Evolutionary conservation across 2,329 filamentous ascomycete genomes (phyloP).

Genomic region (Didymella keratinophila): DNA sequence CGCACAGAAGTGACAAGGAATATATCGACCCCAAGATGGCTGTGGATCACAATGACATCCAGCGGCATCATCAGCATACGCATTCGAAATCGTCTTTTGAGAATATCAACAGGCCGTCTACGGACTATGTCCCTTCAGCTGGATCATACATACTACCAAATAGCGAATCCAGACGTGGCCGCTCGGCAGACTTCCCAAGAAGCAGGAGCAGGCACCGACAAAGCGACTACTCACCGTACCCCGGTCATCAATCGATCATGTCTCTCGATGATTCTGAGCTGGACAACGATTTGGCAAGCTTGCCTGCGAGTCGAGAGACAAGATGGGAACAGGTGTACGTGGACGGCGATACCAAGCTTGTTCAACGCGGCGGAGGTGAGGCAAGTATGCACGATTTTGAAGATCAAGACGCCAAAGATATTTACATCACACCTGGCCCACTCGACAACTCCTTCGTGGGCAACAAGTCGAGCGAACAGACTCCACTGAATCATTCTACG

Average conservation of each 20-base stretch:
- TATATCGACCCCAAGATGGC: constrained; percentile 58
- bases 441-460: constrained; percentile 40
- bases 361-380: constrained; percentile 43
- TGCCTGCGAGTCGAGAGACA: constrained; percentile 46
- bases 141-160: constrained; percentile 54
- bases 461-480: constrained; percentile 37
- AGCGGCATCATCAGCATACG: constrained; percentile 38
- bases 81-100: constrained; percentile 44
- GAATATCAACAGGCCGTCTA: constrained; percentile 47
- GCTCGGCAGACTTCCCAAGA: constrained; percentile 30
- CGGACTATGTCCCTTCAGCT: constrained; percentile 55
- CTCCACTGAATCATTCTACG: constrained; percentile 35
- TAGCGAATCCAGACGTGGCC: constrained; percentile 33
- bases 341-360: constrained; percentile 49
- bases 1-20: constrained; percentile 55
- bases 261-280: constrained; percentile 50
- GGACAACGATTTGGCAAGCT: constrained; percentile 46
- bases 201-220: constrained; percentile 39
- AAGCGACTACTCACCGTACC: constrained; percentile 48
- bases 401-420: constrained; percentile 43
- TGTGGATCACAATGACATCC: constrained; percentile 55
- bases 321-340: constrained; percentile 52
- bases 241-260: constrained; percentile 48
- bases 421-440: constrained; percentile 46
- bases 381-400: constrained; percentile 45